Conservation (phyloP, 2,329 filamentous ascomycete genomes). For the Botrytis cinerea region DNA sequence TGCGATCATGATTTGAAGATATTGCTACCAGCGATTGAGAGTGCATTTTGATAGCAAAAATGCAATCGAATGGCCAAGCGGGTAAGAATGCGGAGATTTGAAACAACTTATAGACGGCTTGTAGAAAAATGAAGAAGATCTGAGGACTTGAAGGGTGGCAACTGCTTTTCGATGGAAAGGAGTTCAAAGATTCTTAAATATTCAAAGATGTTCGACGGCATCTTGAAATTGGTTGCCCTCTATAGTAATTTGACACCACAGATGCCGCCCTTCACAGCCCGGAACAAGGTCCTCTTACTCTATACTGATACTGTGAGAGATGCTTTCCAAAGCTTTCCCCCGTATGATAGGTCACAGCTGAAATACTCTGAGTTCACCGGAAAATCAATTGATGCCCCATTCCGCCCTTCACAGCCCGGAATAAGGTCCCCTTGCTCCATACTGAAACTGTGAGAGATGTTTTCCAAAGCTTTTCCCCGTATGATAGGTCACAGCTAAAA, state of each 20-base stretch:
- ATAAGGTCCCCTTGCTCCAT: neutral
- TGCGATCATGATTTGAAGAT: neutral
- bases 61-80: neutral
- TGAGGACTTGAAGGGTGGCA: neutral
- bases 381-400: neutral
- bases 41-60: neutral
- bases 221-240: neutral
- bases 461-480: neutral
- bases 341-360: neutral
- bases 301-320: neutral
- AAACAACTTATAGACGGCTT: too few relatives aligned
- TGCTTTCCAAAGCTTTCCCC: neutral
- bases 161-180: neutral
- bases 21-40: neutral
- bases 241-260: neutral
- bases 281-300: neutral
- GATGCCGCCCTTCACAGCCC: neutral
- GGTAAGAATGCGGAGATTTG: neutral
- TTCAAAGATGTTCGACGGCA: neutral
- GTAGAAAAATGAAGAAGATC: neutral
- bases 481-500: neutral
- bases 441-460: neutral
- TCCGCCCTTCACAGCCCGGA: neutral
- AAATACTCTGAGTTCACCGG: neutral
- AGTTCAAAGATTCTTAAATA: neutral